Percentiles rank a stretch among this genome's conserved stretches.
Evolutionary conservation across 2,329 filamentous ascomycete species (phyloP).

Genomic region (Elsinoe arachidis): DNA sequence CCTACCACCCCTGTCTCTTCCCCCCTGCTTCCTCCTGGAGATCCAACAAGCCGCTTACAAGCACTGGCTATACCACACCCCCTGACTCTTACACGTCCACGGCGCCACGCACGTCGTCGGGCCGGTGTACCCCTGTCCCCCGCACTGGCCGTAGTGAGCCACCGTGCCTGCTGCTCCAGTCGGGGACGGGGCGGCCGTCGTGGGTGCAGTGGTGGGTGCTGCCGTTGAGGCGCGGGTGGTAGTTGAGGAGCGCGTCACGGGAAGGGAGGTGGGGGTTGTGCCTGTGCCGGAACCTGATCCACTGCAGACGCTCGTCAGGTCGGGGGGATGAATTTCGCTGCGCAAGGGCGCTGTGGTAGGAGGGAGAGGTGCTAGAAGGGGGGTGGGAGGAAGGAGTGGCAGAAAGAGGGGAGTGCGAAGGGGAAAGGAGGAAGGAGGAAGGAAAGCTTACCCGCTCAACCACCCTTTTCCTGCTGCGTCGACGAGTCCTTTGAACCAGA

Average conservation of each 20-base stretch:
- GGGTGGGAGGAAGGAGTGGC: not conserved
- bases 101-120: conserved; percentile 27
- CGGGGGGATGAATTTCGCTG: no score
- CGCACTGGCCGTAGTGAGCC: conserved; percentile 25
- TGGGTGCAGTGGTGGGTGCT: not conserved
- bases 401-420: not conserved
- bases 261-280: not conserved
- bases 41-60: no score
- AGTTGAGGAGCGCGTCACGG: not conserved
- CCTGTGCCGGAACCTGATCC: not conserved
- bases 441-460: not conserved
- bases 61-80: conserved; percentile 34
- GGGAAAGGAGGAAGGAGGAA: not conserved
- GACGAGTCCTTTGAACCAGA: not conserved
- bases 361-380: no score
- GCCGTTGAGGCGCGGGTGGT: not conserved
- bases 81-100: conserved; percentile 27
- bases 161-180: conserved; percentile 14
- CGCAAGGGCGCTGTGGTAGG: no score
- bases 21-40: no score
- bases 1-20: no score
- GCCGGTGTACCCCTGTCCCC: conserved; percentile 29
- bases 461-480: not conserved
- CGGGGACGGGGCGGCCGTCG: not conserved
- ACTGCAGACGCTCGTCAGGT: no score